A percentile compares a stretch with the other conserved stretches of the same genome.
These are phyloP conservation scores for Tetracladium setigerum DNA, from an alignment of 495 filamentous ascomycete genomes.

Conservation along the genomic window DNA sequence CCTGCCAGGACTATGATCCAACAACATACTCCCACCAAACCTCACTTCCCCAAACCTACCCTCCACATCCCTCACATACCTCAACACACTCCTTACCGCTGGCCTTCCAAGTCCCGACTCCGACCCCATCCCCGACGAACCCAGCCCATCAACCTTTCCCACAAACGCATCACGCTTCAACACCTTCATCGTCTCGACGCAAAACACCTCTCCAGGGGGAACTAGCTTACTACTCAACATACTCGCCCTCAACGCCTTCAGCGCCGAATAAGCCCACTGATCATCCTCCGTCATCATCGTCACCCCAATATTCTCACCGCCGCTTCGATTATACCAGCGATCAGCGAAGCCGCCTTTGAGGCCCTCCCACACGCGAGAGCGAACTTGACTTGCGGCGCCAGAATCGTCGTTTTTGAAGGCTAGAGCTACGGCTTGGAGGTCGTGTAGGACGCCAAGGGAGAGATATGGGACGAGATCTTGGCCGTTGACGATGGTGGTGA, in stretches of 20 bases:
- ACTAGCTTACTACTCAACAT: slow-evolving; percentile 66
- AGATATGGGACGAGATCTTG: slow-evolving; percentile 68
- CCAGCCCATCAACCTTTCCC: slow-evolving; percentile 6
- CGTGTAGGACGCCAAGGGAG: slow-evolving; percentile 66
- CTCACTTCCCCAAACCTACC: slow-evolving; percentile 59
- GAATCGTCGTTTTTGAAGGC: slow-evolving; percentile 65
- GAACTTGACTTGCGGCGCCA: slow-evolving; percentile 56
- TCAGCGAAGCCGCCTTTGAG: slow-evolving; percentile 40
- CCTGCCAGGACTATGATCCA: slow-evolving; percentile 67
- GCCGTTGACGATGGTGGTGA: slow-evolving; percentile 68
- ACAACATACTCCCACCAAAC: slow-evolving; percentile 66
- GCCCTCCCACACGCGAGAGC: slow-evolving; percentile 55
- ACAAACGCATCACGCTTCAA: slow-evolving; percentile 51
- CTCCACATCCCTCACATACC: slow-evolving; percentile 60
- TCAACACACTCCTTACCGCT: slow-evolving; percentile 57
- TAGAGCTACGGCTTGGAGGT: slow-evolving; percentile 62
- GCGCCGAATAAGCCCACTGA: slow-evolving; percentile 61
- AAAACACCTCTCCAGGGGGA: slow-evolving; percentile 72
- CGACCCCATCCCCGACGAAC: slow-evolving; percentile 6
- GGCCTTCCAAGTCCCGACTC: slow-evolving; percentile 43
- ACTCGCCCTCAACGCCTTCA: slow-evolving; percentile 56
- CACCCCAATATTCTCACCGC: background rate
- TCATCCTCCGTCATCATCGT: slow-evolving; percentile 38
- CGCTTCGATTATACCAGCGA: slow-evolving; percentile 32
- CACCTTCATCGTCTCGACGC: slow-evolving; percentile 56